Conservation (phyloP, 768 basidiomycete genomes). For the Lactarius evosmus region DNA sequence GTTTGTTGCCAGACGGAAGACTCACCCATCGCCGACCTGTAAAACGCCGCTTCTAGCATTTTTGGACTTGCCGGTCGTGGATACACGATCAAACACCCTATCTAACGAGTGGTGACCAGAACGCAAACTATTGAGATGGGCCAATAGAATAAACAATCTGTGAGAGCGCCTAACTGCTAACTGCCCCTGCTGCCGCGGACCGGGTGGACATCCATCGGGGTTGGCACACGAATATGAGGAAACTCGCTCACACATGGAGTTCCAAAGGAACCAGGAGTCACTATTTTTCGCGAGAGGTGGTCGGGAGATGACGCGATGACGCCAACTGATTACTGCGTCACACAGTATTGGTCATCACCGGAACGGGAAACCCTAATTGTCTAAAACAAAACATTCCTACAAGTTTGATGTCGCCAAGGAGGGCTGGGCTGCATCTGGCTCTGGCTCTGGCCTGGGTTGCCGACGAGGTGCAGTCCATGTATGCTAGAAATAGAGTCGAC, state of each 20-base stretch:
- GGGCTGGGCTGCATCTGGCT: constrained; percentile 5
- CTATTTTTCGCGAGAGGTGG: not conserved
- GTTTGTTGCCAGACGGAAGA: constrained; percentile 2
- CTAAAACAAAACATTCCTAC: no score
- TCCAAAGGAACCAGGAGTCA: constrained; percentile 6
- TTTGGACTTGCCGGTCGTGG: constrained; percentile 11
- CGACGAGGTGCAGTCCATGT: not conserved
- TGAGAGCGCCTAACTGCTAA: not conserved
- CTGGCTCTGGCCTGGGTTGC: not conserved
- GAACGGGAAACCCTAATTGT: constrained; percentile 6
- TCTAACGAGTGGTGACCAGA: not conserved
- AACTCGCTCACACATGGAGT: not conserved
- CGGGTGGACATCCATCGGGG: constrained; percentile 5
- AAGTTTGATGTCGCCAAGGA: constrained; percentile 10
- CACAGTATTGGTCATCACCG: not conserved
- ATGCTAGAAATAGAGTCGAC: not conserved
- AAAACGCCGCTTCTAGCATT: constrained; percentile 8
- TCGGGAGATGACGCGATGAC: constrained; percentile 4
- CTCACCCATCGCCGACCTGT: not conserved
- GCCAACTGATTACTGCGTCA: constrained; percentile 11
- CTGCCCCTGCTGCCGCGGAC: constrained; percentile 10
- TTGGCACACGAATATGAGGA: not conserved
- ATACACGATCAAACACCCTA: constrained; percentile 18
- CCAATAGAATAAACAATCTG: constrained; percentile 2
- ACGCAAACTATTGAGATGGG: constrained; percentile 8